Evolutionary conservation across 345 rosid species (phyloP).

Genomic region (Gossypium anomalum): DNA sequence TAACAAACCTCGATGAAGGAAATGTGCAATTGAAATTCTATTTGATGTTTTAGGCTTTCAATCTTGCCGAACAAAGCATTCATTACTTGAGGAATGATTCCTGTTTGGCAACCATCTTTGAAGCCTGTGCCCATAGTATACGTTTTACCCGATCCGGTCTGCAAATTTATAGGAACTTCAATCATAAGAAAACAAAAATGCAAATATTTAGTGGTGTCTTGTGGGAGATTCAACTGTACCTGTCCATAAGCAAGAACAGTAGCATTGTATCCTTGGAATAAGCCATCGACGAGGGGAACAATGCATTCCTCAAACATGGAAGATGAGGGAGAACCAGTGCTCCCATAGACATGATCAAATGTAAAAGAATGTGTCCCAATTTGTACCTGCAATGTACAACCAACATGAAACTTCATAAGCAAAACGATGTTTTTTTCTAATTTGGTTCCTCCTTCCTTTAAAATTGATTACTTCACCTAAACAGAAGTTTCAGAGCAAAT

Average conservation of each 20-base stretch:
- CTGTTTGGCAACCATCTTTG: conserved; percentile 72
- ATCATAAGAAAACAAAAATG: conserved; percentile 9
- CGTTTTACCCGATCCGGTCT: conserved; percentile 99
- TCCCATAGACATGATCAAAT: conserved; percentile 96
- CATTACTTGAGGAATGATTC: conserved; percentile 90
- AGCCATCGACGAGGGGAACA: conserved; percentile 86
- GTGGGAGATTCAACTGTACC: conserved; percentile 38
- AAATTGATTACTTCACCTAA: conserved; percentile 1
- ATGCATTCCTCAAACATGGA: conserved; percentile 90
- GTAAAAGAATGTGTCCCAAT: conserved; percentile 95
- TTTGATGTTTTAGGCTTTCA: conserved; percentile 65
- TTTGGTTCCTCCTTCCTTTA: background rate
- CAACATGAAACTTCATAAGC: conserved; percentile 1
- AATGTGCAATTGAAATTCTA: conserved; percentile 82
- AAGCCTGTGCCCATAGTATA: conserved; percentile 98
- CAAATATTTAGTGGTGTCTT: conserved; percentile 6
- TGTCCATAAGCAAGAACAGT: conserved; percentile 99
- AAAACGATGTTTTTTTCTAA: background rate
- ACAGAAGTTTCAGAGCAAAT: background rate
- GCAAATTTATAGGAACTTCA: conserved; percentile 24
- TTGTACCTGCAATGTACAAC: conserved; percentile 58
- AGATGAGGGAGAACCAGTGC: conserved; percentile 67
- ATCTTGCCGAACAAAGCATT: conserved; percentile 75
- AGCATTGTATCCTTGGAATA: conserved; percentile 98
- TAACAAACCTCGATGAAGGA: conserved; percentile 90